phyloP scores from a whole-genome alignment of 1,284 basidiomycete genomes.

The Hemileia vastatrix region DNA sequence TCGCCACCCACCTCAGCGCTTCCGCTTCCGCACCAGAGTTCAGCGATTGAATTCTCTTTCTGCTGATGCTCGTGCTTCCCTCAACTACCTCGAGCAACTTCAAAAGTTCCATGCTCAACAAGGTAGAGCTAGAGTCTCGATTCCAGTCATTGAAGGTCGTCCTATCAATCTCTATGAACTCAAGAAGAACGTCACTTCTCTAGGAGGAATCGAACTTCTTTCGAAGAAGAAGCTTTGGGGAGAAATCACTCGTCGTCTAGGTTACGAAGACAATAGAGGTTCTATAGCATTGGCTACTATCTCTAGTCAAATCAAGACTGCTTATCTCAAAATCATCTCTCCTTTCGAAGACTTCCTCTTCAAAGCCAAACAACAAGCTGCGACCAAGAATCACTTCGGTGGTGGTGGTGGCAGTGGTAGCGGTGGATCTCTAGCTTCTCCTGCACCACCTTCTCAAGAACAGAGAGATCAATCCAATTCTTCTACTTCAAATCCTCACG shows the following conservation, averaged over 20 bases:
- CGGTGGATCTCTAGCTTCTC: too few species aligned
- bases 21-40: conserved; percentile 87
- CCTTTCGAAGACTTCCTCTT: conserved; percentile 87
- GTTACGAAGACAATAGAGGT: too few species aligned
- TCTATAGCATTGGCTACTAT: conserved; percentile 71
- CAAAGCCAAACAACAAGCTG: conserved; percentile 46
- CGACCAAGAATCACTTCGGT: conserved; percentile 25
- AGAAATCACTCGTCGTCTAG: conserved; percentile 67
- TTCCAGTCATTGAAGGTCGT: conserved; percentile 84
- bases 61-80: conserved; percentile 85
- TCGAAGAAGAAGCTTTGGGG: conserved; percentile 72
- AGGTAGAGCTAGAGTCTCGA: conserved; percentile 60
- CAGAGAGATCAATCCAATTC: neutral
- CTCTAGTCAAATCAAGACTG: conserved; percentile 75
- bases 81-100: conserved; percentile 93
- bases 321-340: conserved; percentile 77
- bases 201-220: conserved; percentile 80
- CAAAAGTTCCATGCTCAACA: conserved; percentile 53
- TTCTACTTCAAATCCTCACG: neutral
- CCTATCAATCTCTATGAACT: conserved; percentile 85
- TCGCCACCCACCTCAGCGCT: too few species aligned
- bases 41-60: conserved; percentile 94
- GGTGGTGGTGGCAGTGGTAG: too few species aligned
- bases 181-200: conserved; percentile 74
- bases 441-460: conserved; percentile 1